Percentiles rank a stretch among this genome's conserved stretches.
phyloP scores from a whole-genome alignment of 345 rosid genomes.

The Corchorus capsularis region DNA sequence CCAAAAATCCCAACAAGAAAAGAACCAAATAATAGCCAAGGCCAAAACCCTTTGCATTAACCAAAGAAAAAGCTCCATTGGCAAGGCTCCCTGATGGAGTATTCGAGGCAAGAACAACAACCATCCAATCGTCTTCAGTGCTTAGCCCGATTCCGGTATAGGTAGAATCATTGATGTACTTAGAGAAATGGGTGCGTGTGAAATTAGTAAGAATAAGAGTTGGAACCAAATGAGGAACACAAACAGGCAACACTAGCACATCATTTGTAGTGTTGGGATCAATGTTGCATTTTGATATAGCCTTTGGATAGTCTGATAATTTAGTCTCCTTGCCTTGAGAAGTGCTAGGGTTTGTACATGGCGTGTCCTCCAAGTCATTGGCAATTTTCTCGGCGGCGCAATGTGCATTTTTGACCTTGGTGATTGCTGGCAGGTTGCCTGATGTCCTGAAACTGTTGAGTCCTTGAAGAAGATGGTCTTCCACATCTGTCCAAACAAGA shows the following conservation, averaged over 20 bases:
- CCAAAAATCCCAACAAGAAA: constrained; percentile 25
- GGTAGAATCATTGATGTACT: constrained; percentile 57
- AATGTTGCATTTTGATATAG: constrained; percentile 56
- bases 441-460: constrained; percentile 65
- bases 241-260: constrained; percentile 61
- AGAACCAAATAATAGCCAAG: constrained; percentile 9
- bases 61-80: constrained; percentile 28
- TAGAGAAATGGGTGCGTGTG: constrained; percentile 54
- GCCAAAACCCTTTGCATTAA: constrained; percentile 13
- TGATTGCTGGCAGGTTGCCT: constrained; percentile 39
- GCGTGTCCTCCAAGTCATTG: constrained; percentile 47
- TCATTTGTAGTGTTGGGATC: constrained; percentile 55
- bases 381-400: constrained; percentile 70
- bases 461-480: constrained; percentile 70
- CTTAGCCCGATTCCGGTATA: constrained; percentile 65
- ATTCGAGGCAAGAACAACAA: constrained; percentile 49
- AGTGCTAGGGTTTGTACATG: constrained; percentile 43
- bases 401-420: constrained; percentile 55
- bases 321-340: constrained; percentile 33
- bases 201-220: constrained; percentile 68
- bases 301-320: constrained; percentile 41
- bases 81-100: constrained; percentile 52
- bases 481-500: constrained; percentile 42
- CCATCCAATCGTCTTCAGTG: constrained; percentile 82
- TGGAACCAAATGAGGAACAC: constrained; percentile 59